Percentiles rank a stretch among this genome's conserved stretches.
These are phyloP conservation scores for Rauvolfia tetraphylla DNA, from an alignment of 257 asterid genomes.

Conservation along the genomic window DNA sequence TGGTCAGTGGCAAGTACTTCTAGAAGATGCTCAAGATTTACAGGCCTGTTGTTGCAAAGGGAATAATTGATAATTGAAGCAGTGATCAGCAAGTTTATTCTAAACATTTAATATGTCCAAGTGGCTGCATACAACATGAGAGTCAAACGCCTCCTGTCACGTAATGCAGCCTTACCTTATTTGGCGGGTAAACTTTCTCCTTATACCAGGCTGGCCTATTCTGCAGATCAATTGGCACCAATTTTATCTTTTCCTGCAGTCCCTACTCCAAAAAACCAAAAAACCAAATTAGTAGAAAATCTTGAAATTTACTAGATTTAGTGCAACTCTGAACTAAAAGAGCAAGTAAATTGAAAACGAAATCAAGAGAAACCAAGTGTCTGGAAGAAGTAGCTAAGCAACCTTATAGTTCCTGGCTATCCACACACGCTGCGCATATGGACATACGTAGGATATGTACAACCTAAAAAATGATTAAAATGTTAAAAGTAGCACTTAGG, in stretches of 20 bases:
- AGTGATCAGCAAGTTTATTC: background rate
- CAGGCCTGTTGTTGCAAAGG: background rate
- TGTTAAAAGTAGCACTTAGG: background rate
- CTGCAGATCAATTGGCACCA: constrained; percentile 74
- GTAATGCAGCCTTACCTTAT: constrained; percentile 61
- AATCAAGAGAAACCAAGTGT: background rate
- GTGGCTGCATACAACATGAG: background rate
- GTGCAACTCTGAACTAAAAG: background rate
- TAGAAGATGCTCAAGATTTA: background rate
- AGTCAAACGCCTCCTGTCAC: background rate
- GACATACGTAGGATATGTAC: constrained; percentile 75
- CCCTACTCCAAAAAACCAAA: constrained; percentile 47
- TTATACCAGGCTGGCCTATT: constrained; percentile 89
- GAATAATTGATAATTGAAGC: background rate
- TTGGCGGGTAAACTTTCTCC: constrained; percentile 80
- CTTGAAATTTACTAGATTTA: background rate
- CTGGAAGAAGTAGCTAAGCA: constrained; percentile 11
- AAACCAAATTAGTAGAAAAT: background rate
- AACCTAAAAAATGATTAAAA: constrained; percentile 47
- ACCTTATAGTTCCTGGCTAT: constrained; percentile 80
- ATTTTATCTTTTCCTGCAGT: constrained; percentile 58
- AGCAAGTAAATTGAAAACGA: background rate
- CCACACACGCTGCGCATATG: constrained; percentile 88
- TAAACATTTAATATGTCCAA: background rate
- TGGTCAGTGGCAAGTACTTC: background rate